phyloP scores from a whole-genome alignment of 345 rosid genomes.

The Turnera subulata region DNA sequence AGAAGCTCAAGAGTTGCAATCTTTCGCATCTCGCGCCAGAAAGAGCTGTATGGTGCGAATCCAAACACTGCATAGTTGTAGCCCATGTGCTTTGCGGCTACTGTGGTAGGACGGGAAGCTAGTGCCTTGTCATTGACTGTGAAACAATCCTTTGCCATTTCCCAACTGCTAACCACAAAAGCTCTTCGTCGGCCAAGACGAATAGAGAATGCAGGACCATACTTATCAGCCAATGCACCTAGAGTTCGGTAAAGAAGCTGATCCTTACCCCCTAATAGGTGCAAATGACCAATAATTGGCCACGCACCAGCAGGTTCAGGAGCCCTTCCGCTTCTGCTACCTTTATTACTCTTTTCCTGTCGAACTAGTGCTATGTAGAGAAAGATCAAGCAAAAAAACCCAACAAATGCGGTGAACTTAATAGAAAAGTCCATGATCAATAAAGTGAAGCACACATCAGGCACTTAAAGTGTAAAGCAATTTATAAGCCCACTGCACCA shows the following conservation, averaged over 20 bases:
- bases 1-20: conserved; percentile 55
- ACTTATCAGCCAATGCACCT: conserved; percentile 40
- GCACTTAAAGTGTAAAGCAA: no score
- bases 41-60: conserved; percentile 53
- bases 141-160: conserved; percentile 56
- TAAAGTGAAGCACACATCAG: no score
- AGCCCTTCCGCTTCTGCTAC: conserved; percentile 25
- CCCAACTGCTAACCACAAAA: conserved; percentile 39
- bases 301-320: conserved; percentile 37
- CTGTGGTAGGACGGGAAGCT: conserved; percentile 50
- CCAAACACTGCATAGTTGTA: conserved; percentile 62
- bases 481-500: no score
- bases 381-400: no score
- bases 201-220: conserved; percentile 47
- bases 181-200: conserved; percentile 42
- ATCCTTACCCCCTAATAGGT: conserved; percentile 30
- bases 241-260: conserved; percentile 38
- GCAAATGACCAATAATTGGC: conserved; percentile 61
- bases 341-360: no score
- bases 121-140: conserved; percentile 55
- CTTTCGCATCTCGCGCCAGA: conserved; percentile 73
- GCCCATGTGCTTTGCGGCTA: conserved; percentile 53
- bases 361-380: no score
- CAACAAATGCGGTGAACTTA: no score
- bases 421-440: no score